Conservation (phyloP, 148 eudicot genomes). For the Pharnaceum exiguum region DNA sequence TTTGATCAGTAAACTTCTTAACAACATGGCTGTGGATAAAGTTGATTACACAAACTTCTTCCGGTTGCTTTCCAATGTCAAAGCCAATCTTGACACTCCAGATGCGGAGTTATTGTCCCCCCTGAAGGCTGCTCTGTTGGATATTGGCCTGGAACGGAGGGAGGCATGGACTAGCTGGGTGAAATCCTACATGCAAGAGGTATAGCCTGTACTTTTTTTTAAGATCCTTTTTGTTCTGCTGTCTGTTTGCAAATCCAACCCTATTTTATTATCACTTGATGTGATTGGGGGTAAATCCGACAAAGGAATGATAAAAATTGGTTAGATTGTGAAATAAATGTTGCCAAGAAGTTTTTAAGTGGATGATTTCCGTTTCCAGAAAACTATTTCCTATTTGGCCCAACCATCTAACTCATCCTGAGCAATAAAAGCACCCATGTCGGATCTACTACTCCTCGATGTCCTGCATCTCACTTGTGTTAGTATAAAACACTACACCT, state of each 20-base stretch:
- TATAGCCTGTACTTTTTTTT: slow-evolving; percentile 8
- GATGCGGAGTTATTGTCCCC: slow-evolving; percentile 65
- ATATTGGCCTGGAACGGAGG: slow-evolving; percentile 94
- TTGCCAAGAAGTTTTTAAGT: no score
- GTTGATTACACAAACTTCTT: slow-evolving; percentile 98
- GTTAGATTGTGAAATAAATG: no score
- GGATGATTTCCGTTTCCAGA: no score
- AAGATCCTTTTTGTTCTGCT: background rate
- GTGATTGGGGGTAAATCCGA: no score
- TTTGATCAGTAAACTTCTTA: slow-evolving; percentile 80
- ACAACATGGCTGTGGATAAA: slow-evolving; percentile 99
- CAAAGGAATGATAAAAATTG: no score
- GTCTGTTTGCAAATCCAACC: background rate
- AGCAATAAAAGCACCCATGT: no score
- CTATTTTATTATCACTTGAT: no score
- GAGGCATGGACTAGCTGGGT: slow-evolving; percentile 99
- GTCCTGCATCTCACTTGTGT: no score
- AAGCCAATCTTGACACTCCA: slow-evolving; percentile 68
- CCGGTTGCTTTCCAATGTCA: slow-evolving; percentile 77
- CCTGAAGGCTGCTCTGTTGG: slow-evolving; percentile 83
- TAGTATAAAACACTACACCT: no score
- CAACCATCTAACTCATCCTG: no score
- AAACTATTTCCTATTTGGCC: no score
- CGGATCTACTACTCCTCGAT: no score
- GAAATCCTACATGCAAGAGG: slow-evolving; percentile 78